Percentiles rank a stretch among this genome's conserved stretches.
Evolutionary conservation across 805 yeast genomes (phyloP).

Genomic region (Candida nonsorbophila): DNA sequence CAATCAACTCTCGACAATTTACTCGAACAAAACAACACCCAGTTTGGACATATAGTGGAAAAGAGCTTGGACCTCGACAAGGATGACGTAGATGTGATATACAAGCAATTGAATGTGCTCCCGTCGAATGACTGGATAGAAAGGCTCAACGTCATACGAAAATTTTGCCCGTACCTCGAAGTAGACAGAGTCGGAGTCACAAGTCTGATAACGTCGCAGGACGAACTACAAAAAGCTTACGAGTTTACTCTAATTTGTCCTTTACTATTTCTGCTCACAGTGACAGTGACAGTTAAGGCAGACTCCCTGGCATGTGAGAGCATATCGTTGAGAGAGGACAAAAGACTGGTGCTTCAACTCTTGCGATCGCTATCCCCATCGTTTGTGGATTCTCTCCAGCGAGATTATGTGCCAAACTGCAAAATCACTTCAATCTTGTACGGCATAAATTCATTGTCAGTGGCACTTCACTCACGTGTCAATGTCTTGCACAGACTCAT

Average conservation of each 20-base stretch:
- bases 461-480: constrained; percentile 16
- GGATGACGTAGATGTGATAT: constrained; percentile 14
- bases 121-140: constrained; percentile 30
- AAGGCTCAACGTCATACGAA: constrained; percentile 17
- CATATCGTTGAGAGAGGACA: neutral
- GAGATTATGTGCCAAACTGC: constrained; percentile 18
- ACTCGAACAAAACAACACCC: constrained; percentile 14
- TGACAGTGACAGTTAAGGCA: constrained; percentile 11
- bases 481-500: constrained; percentile 16
- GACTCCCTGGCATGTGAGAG: constrained; percentile 1
- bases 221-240: neutral
- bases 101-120: constrained; percentile 23
- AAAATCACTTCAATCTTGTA: constrained; percentile 25
- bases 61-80: constrained; percentile 3
- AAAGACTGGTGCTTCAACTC: neutral
- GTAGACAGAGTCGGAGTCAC: too few relatives aligned
- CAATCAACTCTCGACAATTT: constrained; percentile 13
- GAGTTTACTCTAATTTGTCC: constrained; percentile 14
- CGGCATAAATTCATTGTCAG: constrained; percentile 27
- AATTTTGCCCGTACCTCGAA: constrained; percentile 21
- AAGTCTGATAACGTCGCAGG: constrained; percentile 1
- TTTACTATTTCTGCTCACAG: constrained; percentile 15
- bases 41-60: constrained; percentile 4
- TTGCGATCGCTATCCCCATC: constrained; percentile 15
- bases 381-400: constrained; percentile 12